Evolutionary conservation across 352 stramenopile genomes (phyloP).

Genomic region (Albugo laibachii): DNA sequence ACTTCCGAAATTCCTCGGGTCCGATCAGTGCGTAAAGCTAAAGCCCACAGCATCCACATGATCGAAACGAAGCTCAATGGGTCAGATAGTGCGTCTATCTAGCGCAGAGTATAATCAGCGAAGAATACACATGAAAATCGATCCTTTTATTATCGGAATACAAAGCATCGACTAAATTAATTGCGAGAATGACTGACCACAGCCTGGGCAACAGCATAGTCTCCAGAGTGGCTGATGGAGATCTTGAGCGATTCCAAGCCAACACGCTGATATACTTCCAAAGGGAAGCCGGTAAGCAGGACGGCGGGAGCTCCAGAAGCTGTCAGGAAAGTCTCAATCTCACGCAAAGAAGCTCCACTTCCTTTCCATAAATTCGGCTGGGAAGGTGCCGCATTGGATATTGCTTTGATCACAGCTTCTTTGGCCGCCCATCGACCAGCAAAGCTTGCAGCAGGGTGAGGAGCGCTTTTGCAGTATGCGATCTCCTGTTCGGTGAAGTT

Average conservation of each 20-base stretch:
- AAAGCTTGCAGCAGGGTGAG: slow-evolving; percentile 71
- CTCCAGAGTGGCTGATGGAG: slow-evolving; percentile 78
- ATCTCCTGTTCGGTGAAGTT: slow-evolving; percentile 82
- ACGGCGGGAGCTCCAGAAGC: slow-evolving; percentile 58
- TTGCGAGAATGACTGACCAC: slow-evolving; percentile 11
- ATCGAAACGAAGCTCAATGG: no score
- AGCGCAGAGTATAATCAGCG: slow-evolving; percentile 6
- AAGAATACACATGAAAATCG: slow-evolving; percentile 2
- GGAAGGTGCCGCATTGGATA: slow-evolving; percentile 45
- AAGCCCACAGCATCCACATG: not conserved
- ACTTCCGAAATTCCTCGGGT: slow-evolving; percentile 22
- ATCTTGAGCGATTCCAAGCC: slow-evolving; percentile 55
- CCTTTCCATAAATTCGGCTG: slow-evolving; percentile 56
- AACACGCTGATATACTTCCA: slow-evolving; percentile 61
- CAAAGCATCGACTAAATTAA: not conserved
- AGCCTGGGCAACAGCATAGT: slow-evolving; percentile 72
- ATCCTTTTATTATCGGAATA: not conserved
- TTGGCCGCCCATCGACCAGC: slow-evolving; percentile 77
- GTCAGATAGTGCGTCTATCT: no score
- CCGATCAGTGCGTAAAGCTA: slow-evolving; percentile 36
- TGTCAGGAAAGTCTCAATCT: slow-evolving; percentile 76
- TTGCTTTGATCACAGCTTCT: slow-evolving; percentile 82
- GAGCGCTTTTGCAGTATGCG: slow-evolving; percentile 59
- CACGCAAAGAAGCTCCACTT: slow-evolving; percentile 40
- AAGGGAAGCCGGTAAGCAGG: slow-evolving; percentile 44